These are phyloP conservation scores for Zygosaccharomyces pseudorouxii DNA, from an alignment of 805 yeast genomes.

Conservation along the genomic window DNA sequence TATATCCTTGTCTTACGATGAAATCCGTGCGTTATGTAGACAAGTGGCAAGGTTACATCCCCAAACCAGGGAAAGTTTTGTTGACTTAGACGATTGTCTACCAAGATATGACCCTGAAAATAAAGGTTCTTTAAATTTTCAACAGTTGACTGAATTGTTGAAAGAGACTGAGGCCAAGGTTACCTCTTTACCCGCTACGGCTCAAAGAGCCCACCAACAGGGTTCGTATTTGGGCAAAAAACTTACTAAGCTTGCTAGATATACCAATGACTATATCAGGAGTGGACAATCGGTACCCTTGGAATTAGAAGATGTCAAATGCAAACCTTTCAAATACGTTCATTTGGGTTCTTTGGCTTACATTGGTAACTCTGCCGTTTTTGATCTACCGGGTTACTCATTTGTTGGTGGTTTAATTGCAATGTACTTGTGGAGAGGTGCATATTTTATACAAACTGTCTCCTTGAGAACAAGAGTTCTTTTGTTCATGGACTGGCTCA, in stretches of 20 bases:
- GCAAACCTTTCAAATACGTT: conserved; percentile 55
- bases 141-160: conserved; percentile 47
- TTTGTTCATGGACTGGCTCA: conserved; percentile 63
- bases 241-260: conserved; percentile 47
- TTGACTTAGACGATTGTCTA: conserved; percentile 45
- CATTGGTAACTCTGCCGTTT: conserved; percentile 66
- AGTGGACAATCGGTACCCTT: conserved; percentile 8
- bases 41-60: conserved; percentile 52
- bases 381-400: conserved; percentile 57
- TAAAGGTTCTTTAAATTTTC: conserved; percentile 48
- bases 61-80: conserved; percentile 52
- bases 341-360: conserved; percentile 67
- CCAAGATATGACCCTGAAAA: conserved; percentile 47
- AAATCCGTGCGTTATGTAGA: conserved; percentile 45
- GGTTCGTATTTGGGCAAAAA: conserved; percentile 62
- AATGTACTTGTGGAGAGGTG: conserved; percentile 71
- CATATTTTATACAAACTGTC: conserved; percentile 63
- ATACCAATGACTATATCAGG: conserved; percentile 33
- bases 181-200: conserved; percentile 68
- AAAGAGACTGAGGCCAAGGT: conserved; percentile 56
- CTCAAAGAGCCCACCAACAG: conserved; percentile 70
- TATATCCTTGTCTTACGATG: conserved; percentile 43
- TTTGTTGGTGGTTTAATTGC: conserved; percentile 63
- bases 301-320: conserved; percentile 42
- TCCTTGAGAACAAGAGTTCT: conserved; percentile 59